Evolutionary conservation across 805 yeast genomes (phyloP).

Genomic region (Pichia thaimueangensis): DNA sequence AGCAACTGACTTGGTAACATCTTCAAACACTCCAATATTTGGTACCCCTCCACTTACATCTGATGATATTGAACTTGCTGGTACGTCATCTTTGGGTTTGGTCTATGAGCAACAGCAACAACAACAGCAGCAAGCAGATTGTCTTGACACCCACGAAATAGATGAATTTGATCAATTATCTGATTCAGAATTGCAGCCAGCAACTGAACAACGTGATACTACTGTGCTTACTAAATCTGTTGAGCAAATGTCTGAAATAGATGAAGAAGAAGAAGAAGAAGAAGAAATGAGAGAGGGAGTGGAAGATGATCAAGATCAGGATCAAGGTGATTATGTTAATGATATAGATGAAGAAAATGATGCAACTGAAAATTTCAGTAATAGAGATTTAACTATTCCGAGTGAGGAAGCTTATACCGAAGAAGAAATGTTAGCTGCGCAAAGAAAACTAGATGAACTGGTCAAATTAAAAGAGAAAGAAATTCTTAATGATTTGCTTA

Average conservation of each 20-base stretch:
- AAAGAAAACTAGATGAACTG: conserved; percentile 23
- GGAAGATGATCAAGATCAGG: background rate
- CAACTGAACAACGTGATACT: background rate
- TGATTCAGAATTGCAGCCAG: background rate
- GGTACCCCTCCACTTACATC: background rate
- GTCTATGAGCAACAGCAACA: too few species aligned
- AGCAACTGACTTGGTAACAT: too few species aligned
- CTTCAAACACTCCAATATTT: background rate
- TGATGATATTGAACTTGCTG: background rate
- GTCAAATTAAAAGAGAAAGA: conserved; percentile 25
- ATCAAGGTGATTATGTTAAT: conserved; percentile 7
- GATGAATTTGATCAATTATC: conserved; percentile 3
- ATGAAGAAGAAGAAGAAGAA: background rate
- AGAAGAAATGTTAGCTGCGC: conserved; percentile 23
- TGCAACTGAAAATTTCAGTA: conserved; percentile 3
- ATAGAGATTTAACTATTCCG: background rate
- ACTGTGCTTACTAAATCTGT: background rate
- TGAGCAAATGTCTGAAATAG: background rate
- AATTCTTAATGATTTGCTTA: conserved; percentile 19
- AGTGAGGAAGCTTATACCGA: conserved; percentile 17
- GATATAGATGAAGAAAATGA: conserved; percentile 10
- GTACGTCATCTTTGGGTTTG: background rate
- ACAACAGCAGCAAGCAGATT: too few species aligned
- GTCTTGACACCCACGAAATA: background rate
- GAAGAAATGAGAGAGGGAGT: background rate